phyloP scores from a whole-genome alignment of 805 yeast species.

The Sugiyamaella qingdaonensis region DNA sequence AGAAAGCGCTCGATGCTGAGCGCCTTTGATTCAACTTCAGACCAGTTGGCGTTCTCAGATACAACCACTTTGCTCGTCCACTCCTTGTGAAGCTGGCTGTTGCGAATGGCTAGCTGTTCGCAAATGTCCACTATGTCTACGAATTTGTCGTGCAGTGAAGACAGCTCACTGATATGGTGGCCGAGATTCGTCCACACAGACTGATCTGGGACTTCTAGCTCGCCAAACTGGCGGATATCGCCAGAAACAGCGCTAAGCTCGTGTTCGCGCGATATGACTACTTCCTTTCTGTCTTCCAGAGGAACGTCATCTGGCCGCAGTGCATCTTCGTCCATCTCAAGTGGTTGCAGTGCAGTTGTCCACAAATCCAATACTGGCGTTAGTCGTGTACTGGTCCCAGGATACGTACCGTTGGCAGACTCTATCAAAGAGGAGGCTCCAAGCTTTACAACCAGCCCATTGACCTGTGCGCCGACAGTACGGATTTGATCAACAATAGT shows the following conservation, averaged over 20 bases:
- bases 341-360: neutral
- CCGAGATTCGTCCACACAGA: neutral
- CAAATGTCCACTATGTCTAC: neutral
- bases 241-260: neutral
- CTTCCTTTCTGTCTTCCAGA: neutral
- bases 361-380: neutral
- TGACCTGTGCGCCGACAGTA: neutral
- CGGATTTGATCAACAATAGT: neutral
- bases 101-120: neutral
- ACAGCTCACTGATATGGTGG: neutral
- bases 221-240: neutral
- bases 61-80: neutral
- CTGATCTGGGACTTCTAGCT: neutral
- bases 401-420: neutral
- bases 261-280: neutral
- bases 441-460: neutral
- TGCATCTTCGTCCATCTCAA: neutral
- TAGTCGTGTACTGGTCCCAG: neutral
- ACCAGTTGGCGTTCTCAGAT: neutral
- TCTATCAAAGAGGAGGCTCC: neutral
- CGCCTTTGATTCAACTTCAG: neutral
- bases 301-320: neutral
- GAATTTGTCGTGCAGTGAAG: neutral
- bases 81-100: neutral
- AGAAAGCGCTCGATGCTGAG: neutral